phyloP scores from a whole-genome alignment of 2,329 filamentous ascomycete species.

The Botrytis fabae region DNA sequence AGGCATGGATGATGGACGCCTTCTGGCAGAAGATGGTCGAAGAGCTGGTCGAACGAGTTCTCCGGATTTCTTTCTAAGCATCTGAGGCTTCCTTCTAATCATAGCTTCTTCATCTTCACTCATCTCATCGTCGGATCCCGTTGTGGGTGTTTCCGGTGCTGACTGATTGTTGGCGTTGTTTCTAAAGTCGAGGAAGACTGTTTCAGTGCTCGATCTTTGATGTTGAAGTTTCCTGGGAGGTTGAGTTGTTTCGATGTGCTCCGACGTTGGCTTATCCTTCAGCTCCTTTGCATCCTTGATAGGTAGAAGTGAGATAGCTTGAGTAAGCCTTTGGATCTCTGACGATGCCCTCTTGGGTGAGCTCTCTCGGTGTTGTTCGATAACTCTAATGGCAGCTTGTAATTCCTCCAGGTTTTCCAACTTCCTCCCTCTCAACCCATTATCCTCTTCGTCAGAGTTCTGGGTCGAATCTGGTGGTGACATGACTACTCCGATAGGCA shows the following conservation, averaged over 20 bases:
- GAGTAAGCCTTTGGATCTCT: conserved; percentile 30
- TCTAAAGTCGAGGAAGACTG: conserved; percentile 45
- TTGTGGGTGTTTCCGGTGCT: conserved; percentile 52
- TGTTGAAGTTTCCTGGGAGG: conserved; percentile 35
- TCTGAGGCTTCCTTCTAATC: conserved; percentile 70
- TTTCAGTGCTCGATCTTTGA: conserved; percentile 46
- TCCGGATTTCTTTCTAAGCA: conserved; percentile 97
- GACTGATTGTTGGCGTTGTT: conserved; percentile 33
- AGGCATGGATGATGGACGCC: conserved; percentile 92
- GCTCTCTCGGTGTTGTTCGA: conserved; percentile 63
- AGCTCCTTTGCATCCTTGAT: conserved; percentile 36
- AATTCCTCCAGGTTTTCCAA: conserved; percentile 55
- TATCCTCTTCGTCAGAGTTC: conserved; percentile 78
- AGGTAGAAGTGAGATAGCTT: conserved; percentile 42
- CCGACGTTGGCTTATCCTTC: conserved; percentile 34
- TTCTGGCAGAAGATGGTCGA: conserved; percentile 68
- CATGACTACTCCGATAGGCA: conserved; percentile 81
- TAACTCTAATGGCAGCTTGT: conserved; percentile 78
- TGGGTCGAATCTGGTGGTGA: conserved; percentile 85
- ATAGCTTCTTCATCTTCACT: conserved; percentile 59
- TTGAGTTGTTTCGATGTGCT: conserved; percentile 29
- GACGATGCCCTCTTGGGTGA: conserved; percentile 49
- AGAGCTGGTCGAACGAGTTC: conserved; percentile 93
- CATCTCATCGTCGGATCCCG: conserved; percentile 54
- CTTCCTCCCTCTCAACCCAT: conserved; percentile 35